Evolutionary conservation across 768 basidiomycete genomes (phyloP), one percentile per base, ranked within the genome.

Genomic region (Termitomyces sp.): DNA sequence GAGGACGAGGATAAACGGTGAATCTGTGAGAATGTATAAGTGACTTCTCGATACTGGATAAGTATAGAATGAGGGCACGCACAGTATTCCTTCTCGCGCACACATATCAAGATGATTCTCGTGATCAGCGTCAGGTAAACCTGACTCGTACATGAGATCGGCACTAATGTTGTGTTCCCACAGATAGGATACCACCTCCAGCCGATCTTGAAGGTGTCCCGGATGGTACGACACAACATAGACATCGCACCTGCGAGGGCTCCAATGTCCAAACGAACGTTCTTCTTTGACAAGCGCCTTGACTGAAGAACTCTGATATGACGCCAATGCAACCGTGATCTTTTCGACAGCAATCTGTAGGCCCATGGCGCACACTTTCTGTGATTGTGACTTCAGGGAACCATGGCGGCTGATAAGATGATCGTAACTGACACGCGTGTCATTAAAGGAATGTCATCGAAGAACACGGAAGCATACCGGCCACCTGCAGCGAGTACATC

Each of bases 191-290:
- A 84, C 88, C 2, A 92, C 80, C 63, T 93, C 89, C 18, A 94
- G 77, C 44, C 92, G 79, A 52, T 92, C 92, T 60, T 85, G 82
- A 36, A 94, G 73, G 65, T 85, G 79, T 10, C 92, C 91, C 8
- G 83, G 75, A 60, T 89, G 85, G 59, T 86, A 90, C 0, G 90
- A 90, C 28, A 92, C 83, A 13, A 94, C 78, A 61, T 93, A 94
- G 11, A 94, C 92, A 61, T 94, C 92, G 62, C 92, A 93, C 40
- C 90, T 78, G 16, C 91, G 80, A n/a, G 92, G 92, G 69, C 89
- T 90, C 90, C 90, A 94, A 66, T 84, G 90, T 0, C 92, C 92
- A 60, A 92, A 94, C 0, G 92, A 92, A 11, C 84, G 82, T 59
- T 86, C 83, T 65, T 92, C 89, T 68, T 88, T 92, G 53, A 91